Base-by-base conservation (phyloP, 2,329 filamentous ascomycete genomes). In the Paecilomyces sp. region DNA sequence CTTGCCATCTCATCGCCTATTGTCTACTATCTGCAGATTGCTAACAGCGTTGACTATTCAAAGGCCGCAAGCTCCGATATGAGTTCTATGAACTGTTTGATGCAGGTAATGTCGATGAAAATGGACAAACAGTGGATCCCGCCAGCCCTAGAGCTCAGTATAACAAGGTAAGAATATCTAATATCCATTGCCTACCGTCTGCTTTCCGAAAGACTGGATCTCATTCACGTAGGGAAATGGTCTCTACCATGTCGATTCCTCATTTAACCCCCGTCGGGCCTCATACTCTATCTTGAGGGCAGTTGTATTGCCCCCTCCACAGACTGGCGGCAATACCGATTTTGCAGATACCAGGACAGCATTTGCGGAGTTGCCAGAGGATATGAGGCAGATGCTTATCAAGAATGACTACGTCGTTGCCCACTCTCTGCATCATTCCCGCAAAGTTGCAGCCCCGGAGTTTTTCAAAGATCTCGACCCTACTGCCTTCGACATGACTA, bases 201-300 rank as follows among this genome's bases (percentile, higher is more conserved):
- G 4, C 50, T 28, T 3, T 53, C 18, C 18, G 50, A 28, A 25
- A 52, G n/a, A 15, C n/a, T 24, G 24, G 22, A 53, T 11, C 25
- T 28, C 18, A 24, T 24, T 53, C 25, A 25, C 12, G 11, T 52
- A 74, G 67, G 81, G 79, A 41, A 84, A 85, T 64, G 69, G 68
- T 1, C 72, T 83, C 12, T 85, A 82, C 69, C 83, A 85, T 61
- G 78, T 78, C 12, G 83, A 85, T 68, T 81, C 78, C n/a, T 79
- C 77, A 24, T 85, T 82, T 72, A 84, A 85, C 64, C 80, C 81
- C 7, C 79, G 79, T 2, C 77, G 83, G 28, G 80, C 81, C 0
- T 77, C 76, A 2, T 82, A 79, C 69, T 83, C 79, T 6, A 71
- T 85, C 9, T 75, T 85, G 0, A 75, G 77, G 5, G 82, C 82